Conservation (phyloP, 257 asterid species). For the Sherardia arvensis region DNA sequence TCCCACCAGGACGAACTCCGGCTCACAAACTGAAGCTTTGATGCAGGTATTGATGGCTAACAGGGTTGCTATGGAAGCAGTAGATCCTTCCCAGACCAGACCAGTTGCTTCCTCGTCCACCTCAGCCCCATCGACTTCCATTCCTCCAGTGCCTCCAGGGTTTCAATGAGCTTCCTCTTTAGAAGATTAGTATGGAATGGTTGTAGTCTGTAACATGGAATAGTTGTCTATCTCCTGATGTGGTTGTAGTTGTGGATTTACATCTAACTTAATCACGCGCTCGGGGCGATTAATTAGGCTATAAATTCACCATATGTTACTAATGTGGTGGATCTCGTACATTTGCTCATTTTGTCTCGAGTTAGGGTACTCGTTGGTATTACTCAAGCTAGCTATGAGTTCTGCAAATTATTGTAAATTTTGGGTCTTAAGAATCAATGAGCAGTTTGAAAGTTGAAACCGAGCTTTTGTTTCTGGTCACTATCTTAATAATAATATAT, state of each 20-base stretch:
- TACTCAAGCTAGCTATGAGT: no score
- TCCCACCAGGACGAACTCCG: conserved; percentile 15
- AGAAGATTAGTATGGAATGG: not conserved
- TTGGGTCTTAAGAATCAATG: no score
- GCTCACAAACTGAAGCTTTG: conserved; percentile 8
- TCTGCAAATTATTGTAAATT: no score
- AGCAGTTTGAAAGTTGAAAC: no score
- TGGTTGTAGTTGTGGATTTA: not conserved
- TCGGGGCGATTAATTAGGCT: not conserved
- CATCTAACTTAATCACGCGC: not conserved
- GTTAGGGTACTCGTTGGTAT: no score
- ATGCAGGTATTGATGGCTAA: conserved; percentile 24
- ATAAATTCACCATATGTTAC: not conserved
- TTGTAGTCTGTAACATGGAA: not conserved
- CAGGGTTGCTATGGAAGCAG: conserved; percentile 15
- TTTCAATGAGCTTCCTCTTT: conserved; percentile 14
- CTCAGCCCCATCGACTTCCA: conserved; percentile 8
- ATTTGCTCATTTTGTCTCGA: not conserved
- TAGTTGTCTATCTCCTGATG: not conserved
- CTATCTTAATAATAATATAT: no score
- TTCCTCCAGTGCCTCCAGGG: conserved; percentile 24
- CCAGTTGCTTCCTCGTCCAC: conserved; percentile 17
- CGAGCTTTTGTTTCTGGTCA: no score
- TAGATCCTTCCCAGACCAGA: conserved; percentile 9
- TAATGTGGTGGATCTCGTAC: not conserved